These are phyloP conservation scores for Ambrosiella cleistominuta DNA, from an alignment of 2,329 filamentous ascomycete species.

Conservation along the genomic window DNA sequence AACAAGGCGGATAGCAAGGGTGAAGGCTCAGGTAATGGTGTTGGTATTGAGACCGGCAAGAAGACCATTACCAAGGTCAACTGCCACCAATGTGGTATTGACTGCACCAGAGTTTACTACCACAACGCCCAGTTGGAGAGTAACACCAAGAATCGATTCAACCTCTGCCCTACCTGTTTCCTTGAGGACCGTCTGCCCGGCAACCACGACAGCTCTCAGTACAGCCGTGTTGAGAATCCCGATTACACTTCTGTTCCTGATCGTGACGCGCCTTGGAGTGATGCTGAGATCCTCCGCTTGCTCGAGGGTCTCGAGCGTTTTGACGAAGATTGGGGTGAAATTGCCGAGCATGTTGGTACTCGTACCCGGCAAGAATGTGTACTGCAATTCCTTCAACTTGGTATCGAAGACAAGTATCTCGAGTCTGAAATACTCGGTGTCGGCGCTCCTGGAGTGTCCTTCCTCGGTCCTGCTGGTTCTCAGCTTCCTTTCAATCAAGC, in stretches of 20 bases:
- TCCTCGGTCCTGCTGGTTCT: conserved; percentile 57
- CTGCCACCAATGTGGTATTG: conserved; percentile 82
- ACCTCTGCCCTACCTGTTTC: conserved; percentile 83
- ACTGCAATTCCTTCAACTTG: conserved; percentile 84
- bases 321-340: conserved; percentile 88
- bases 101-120: conserved; percentile 55
- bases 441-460: conserved; percentile 39
- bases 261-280: conserved; percentile 75
- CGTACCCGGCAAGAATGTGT: conserved; percentile 92
- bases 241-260: conserved; percentile 62
- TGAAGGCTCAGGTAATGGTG: conserved; percentile 51
- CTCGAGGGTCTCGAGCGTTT: conserved; percentile 84
- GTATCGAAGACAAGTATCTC: conserved; percentile 94
- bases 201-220: conserved; percentile 63
- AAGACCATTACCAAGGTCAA: conserved; percentile 51
- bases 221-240: conserved; percentile 78
- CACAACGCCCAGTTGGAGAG: conserved; percentile 39
- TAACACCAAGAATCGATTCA: conserved; percentile 56
- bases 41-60: conserved; percentile 44
- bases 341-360: conserved; percentile 81
- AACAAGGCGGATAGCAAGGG: conserved; percentile 50
- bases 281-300: conserved; percentile 73
- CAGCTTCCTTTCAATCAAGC: conserved; percentile 78
- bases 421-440: conserved; percentile 48
- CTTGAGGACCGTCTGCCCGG: conserved; percentile 67